These are phyloP conservation scores for Hemileia vastatrix DNA, from an alignment of 1,284 basidiomycete species.

Conservation along the genomic window DNA sequence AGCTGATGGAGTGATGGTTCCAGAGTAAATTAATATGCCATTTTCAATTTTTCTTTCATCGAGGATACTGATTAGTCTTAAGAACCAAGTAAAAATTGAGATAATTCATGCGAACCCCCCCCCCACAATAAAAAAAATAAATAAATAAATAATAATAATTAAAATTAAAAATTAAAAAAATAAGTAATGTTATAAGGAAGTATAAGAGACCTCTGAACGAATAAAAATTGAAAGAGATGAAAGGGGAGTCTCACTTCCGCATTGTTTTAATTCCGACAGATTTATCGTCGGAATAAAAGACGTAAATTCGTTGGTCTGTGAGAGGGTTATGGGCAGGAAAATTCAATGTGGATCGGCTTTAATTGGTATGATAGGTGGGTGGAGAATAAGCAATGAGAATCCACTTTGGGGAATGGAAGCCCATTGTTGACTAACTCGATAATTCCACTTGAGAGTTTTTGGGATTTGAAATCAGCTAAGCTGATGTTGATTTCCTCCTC, in stretches of 20 bases:
- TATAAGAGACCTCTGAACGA: conserved; percentile 15
- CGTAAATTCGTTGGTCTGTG: conserved; percentile 70
- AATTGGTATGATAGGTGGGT: neutral
- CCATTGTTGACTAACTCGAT: conserved; percentile 41
- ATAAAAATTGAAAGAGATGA: neutral
- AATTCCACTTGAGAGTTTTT: conserved; percentile 51
- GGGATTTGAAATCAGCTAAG: conserved; percentile 59
- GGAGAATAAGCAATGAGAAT: conserved; percentile 31
- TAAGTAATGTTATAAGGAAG: neutral
- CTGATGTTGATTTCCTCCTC: conserved; percentile 84
- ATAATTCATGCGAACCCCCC: neutral
- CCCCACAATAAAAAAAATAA: neutral
- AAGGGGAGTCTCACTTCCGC: conserved; percentile 62
- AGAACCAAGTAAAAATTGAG: neutral
- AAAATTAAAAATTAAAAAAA: conserved; percentile 5
- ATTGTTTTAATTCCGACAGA: conserved; percentile 91
- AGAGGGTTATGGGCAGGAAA: conserved; percentile 69
- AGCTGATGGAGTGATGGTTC: conserved; percentile 92
- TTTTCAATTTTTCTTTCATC: conserved; percentile 80
- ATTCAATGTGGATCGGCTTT: conserved; percentile 74
- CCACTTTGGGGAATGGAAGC: conserved; percentile 1
- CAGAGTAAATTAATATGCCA: conserved; percentile 91
- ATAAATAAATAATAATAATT: neutral
- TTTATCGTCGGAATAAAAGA: conserved; percentile 85
- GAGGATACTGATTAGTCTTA: conserved; percentile 70